phyloP scores from a whole-genome alignment of 306 rosid species.

The Arachis hypogaea region DNA sequence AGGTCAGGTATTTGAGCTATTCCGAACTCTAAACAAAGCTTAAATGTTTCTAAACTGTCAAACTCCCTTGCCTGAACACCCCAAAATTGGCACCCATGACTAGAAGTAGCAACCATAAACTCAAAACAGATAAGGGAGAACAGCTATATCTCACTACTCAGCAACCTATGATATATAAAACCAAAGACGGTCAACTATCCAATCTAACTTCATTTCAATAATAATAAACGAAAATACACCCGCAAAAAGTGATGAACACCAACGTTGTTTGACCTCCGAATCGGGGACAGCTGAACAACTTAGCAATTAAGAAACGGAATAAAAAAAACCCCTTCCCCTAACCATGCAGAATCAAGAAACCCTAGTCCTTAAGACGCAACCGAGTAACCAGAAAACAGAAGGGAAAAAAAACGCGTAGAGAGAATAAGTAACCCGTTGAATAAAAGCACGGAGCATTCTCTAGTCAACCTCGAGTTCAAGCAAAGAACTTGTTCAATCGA shows the following conservation, averaged over 20 bases:
- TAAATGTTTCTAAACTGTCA: not conserved
- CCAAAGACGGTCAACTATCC: not conserved
- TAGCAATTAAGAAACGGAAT: conserved; percentile 37
- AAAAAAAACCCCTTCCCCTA: not conserved
- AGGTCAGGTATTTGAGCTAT: not conserved
- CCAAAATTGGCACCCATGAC: not conserved
- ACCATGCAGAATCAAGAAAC: conserved; percentile 23
- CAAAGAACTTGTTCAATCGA: not conserved
- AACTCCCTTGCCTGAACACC: not conserved
- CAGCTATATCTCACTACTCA: not conserved
- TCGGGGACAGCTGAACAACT: conserved; percentile 28
- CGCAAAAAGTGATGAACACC: not conserved
- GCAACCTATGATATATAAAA: not conserved
- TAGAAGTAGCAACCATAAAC: not conserved
- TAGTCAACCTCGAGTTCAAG: not conserved
- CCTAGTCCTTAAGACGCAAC: not conserved
- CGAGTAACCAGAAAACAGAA: not conserved
- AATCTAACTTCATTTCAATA: not conserved
- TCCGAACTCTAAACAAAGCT: not conserved
- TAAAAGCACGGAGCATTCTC: not conserved
- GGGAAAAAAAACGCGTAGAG: not conserved
- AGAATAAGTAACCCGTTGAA: not conserved
- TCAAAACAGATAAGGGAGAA: not conserved
- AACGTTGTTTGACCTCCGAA: conserved; percentile 35
- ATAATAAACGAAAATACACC: not conserved